Evolutionary conservation across 2,329 filamentous ascomycete genomes (phyloP), one percentile per base, ranked within the genome.

Genomic region (Lachnum nothofagi): DNA sequence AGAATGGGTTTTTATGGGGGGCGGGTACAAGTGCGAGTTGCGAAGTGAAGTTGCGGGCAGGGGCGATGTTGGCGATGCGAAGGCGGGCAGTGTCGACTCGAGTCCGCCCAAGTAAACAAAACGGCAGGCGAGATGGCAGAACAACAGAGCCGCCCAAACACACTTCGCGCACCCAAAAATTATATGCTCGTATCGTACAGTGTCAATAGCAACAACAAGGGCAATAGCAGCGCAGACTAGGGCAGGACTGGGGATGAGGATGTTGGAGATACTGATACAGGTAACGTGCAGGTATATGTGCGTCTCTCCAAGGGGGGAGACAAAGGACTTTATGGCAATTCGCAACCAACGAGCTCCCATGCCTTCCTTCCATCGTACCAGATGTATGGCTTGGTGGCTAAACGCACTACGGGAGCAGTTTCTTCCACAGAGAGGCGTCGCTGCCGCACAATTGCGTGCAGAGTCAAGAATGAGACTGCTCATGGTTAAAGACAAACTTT

Each of bases 271-370:
- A 56, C 40, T 46, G 48, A 48, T 52, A 55, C 45, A 49, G 50
- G 48, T 45, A 39, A 23, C 19, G 39, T 27, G 17, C 41, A 31
- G 37, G 33, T 29, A 25, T 29, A 31, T 14, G 31, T n/a, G 14
- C 2, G 20, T 22, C 5, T n/a, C 29, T 31, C 17, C 42, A 33
- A 27, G 35, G 25, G 19, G 48, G 49, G 48, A 48, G 48, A 54
- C 24, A 52, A 46, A 51, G 52, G 35, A 35, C 56, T 59, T 58
- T 57, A 59, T 57, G 53, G 52, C 39, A n/a, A n/a, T n/a, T n/a
- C n/a, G n/a, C n/a, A n/a, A n/a, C n/a, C n/a, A n/a, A n/a, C n/a
- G n/a, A n/a, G n/a, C n/a, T n/a, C n/a, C n/a, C n/a, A n/a, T n/a
- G n/a, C n/a, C n/a, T n/a, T n/a, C n/a, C n/a, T n/a, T n/a, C n/a